Percentiles rank a stretch among this genome's conserved stretches.
Evolutionary conservation across 1,284 basidiomycete species (phyloP).

Genomic region (Ganoderma sp.): DNA sequence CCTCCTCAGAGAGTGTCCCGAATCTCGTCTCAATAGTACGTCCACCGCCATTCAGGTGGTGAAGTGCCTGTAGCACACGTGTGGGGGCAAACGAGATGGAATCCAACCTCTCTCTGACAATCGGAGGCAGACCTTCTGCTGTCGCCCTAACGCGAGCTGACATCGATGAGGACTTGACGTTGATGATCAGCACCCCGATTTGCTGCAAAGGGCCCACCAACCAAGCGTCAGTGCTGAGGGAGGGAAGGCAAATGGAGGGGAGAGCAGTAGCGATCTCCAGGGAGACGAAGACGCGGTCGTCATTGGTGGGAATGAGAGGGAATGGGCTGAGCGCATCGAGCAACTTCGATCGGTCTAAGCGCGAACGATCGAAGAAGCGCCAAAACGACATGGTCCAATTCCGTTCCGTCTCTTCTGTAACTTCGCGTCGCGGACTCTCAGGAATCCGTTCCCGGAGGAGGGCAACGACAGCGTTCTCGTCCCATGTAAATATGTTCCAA

Average conservation of each 20-base stretch:
- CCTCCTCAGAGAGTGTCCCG: not conserved
- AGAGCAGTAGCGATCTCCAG: not conserved
- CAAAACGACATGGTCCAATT: slow-evolving; percentile 2
- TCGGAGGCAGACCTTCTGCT: not conserved
- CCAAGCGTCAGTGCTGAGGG: not conserved
- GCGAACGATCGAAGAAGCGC: slow-evolving; percentile 2
- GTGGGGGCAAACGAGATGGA: slow-evolving; percentile 9
- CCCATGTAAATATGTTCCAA: slow-evolving; percentile 10
- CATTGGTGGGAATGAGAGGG: slow-evolving; percentile 17
- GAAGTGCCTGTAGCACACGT: slow-evolving; percentile 15
- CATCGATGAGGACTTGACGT: not conserved
- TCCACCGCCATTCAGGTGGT: not conserved
- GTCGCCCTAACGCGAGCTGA: not conserved
- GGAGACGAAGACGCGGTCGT: slow-evolving; percentile 7
- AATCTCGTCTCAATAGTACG: slow-evolving; percentile 8
- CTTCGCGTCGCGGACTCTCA: not conserved
- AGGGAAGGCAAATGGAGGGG: not conserved
- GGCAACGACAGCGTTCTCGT: not conserved
- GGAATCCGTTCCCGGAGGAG: slow-evolving; percentile 8
- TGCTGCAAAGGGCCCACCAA: slow-evolving; percentile 12
- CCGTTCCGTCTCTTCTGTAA: not conserved
- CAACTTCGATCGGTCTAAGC: not conserved
- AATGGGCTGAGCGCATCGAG: not conserved
- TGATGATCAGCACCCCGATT: slow-evolving; percentile 11
- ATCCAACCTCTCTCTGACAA: slow-evolving; percentile 2